phyloP scores from a whole-genome alignment of 2,329 filamentous ascomycete species.

The Microsporum ferrugineum region DNA sequence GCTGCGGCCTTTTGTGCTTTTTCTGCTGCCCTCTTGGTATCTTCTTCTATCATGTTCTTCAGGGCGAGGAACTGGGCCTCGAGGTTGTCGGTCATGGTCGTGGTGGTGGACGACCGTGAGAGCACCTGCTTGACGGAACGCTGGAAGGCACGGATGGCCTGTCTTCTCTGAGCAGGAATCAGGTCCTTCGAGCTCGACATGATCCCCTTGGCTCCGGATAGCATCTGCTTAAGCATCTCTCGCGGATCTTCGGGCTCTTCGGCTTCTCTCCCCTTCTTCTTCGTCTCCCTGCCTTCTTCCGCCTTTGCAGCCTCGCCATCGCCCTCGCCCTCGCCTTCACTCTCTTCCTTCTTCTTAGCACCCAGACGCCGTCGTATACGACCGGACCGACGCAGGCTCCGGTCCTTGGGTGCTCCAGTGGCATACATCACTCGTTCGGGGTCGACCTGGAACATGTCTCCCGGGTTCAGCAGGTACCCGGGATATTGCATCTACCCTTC shows the following conservation, averaged over 20 bases:
- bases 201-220: constrained; percentile 49
- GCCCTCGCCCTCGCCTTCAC: constrained; percentile 17
- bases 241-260: constrained; percentile 24
- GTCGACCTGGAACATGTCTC: constrained; percentile 96
- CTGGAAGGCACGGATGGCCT: constrained; percentile 61
- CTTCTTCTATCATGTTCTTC: constrained; percentile 23
- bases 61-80: constrained; percentile 46
- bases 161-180: constrained; percentile 60
- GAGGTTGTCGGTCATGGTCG: constrained; percentile 37
- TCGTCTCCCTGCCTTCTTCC: constrained; percentile 21
- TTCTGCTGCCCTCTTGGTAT: background rate
- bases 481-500: constrained; percentile 68
- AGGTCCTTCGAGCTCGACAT: constrained; percentile 42
- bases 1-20: constrained; percentile 1
- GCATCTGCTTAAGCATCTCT: constrained; percentile 43
- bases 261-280: constrained; percentile 15
- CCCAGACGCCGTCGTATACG: constrained; percentile 20
- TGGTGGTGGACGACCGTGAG: constrained; percentile 35
- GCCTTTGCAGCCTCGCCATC: constrained; percentile 15
- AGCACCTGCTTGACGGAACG: constrained; percentile 54
- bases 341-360: constrained; percentile 9
- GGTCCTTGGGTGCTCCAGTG: constrained; percentile 61
- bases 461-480: constrained; percentile 87
- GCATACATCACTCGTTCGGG: constrained; percentile 77
- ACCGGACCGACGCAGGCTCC: constrained; percentile 28